phyloP scores from a whole-genome alignment of 495 filamentous ascomycete species.

The Haplographium delicatum region DNA sequence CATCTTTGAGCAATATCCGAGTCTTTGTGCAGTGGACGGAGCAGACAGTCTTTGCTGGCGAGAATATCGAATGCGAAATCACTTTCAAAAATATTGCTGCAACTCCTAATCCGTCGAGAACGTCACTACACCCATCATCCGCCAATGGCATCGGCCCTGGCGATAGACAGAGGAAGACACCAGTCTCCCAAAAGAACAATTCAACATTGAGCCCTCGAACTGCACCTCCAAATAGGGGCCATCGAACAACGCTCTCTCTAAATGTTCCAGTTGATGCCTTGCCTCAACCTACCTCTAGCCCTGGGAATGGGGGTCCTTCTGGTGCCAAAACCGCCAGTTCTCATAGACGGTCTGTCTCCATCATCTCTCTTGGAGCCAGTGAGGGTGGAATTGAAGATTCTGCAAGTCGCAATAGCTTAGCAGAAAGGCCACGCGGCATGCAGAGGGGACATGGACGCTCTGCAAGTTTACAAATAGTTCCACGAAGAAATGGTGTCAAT shows the following conservation, averaged over 20 bases:
- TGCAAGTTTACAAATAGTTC: slow-evolving; percentile 74
- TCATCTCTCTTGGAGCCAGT: slow-evolving; percentile 79
- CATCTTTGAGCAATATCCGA: slow-evolving; percentile 64
- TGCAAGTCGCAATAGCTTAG: slow-evolving; percentile 31
- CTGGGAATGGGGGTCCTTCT: slow-evolving; percentile 15
- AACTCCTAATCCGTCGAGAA: slow-evolving; percentile 41
- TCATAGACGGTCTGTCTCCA: slow-evolving; percentile 81
- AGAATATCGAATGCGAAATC: slow-evolving; percentile 89
- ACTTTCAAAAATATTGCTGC: slow-evolving; percentile 86
- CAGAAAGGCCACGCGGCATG: slow-evolving; percentile 40
- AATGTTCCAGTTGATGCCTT: slow-evolving; percentile 38
- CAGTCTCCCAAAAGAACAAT: slow-evolving; percentile 31
- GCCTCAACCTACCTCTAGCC: slow-evolving; percentile 22
- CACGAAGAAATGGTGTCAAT: slow-evolving; percentile 40
- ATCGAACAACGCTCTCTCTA: slow-evolving; percentile 54
- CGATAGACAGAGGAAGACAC: slow-evolving; percentile 40
- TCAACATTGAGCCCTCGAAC: slow-evolving; percentile 20
- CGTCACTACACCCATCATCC: slow-evolving; percentile 35
- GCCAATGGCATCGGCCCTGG: slow-evolving; percentile 28
- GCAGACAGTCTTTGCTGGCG: slow-evolving; percentile 88
- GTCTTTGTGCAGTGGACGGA: slow-evolving; percentile 94
- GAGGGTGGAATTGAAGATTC: slow-evolving; percentile 40
- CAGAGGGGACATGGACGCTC: slow-evolving; percentile 68
- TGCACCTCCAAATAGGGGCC: slow-evolving; percentile 36
- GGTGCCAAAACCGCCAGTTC: slow-evolving; percentile 16